Percentiles rank a stretch among this genome's conserved stretches.
Conservation (phyloP, 2,329 filamentous ascomycete genomes). For the Blastomyces silverae region DNA sequence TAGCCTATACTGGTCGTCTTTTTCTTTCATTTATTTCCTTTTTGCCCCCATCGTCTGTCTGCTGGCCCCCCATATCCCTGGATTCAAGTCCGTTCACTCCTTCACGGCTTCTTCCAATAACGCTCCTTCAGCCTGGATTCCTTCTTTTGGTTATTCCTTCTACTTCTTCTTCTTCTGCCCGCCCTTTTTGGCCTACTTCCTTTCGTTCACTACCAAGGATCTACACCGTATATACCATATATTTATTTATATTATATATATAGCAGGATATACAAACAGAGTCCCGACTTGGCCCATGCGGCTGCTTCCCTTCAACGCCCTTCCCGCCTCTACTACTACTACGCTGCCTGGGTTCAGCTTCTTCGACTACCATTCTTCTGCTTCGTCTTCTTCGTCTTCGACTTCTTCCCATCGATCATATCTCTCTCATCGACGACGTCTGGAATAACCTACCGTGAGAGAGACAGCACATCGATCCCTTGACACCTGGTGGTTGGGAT, state of each 20-base stretch:
- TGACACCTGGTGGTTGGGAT: not conserved
- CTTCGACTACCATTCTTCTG: not conserved
- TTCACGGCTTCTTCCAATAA: slow-evolving; percentile 43
- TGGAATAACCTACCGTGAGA: not conserved
- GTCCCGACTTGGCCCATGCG: slow-evolving; percentile 1
- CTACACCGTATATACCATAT: not conserved
- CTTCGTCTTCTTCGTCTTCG: slow-evolving; percentile 6
- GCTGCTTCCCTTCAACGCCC: slow-evolving; percentile 15
- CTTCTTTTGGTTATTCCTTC: slow-evolving; percentile 13
- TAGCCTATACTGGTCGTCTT: slow-evolving; percentile 19
- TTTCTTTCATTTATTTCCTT: slow-evolving; percentile 23
- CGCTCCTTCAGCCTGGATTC: slow-evolving; percentile 12
- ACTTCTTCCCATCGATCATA: slow-evolving; percentile 4
- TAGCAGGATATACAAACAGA: not conserved
- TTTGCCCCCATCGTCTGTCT: slow-evolving; percentile 26
- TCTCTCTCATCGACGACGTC: slow-evolving; percentile 5
- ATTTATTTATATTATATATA: not conserved
- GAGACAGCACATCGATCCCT: not conserved
- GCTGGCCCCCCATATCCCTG: slow-evolving; percentile 23
- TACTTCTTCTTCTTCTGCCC: slow-evolving; percentile 27
- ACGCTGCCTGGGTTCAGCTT: slow-evolving; percentile 23
- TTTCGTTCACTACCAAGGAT: slow-evolving; percentile 2
- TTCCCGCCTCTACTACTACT: slow-evolving; percentile 12
- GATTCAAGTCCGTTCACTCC: slow-evolving; percentile 45
- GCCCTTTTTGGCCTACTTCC: not conserved